Evolutionary conservation across 2,329 filamentous ascomycete species (phyloP).

Genomic region (Pseudogymnoascus sp.): DNA sequence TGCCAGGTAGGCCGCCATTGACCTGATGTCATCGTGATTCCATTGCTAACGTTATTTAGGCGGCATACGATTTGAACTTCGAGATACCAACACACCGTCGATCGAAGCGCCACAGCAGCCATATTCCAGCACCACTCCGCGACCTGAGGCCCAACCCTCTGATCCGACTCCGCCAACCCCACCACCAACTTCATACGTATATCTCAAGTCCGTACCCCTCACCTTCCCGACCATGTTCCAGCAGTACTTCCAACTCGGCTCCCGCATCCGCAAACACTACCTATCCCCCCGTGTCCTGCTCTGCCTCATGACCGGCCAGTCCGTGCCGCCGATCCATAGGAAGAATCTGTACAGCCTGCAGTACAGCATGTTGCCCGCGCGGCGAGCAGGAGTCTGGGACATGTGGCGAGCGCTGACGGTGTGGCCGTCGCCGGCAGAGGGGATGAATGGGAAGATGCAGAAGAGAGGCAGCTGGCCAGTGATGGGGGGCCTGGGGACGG

Average conservation of each 20-base stretch:
- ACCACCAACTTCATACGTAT: conserved; percentile 68
- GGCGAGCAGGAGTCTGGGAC: conserved; percentile 69
- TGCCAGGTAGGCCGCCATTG: conserved; percentile 56
- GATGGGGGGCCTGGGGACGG: conserved; percentile 11
- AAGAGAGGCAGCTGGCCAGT: conserved; percentile 5
- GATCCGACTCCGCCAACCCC: conserved; percentile 11
- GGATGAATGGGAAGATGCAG: conserved; percentile 9
- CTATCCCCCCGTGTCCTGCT: conserved; percentile 80
- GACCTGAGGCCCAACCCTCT: not conserved
- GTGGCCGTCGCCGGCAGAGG: not conserved
- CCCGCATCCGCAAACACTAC: conserved; percentile 91
- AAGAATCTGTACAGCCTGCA: conserved; percentile 93
- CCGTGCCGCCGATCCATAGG: conserved; percentile 89
- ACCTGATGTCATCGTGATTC: too few relatives aligned
- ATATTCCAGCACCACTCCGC: not conserved
- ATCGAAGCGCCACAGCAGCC: conserved; percentile 5
- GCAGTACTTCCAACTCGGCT: conserved; percentile 91
- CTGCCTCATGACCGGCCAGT: conserved; percentile 80
- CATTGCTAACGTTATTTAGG: conserved; percentile 34
- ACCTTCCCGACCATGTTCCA: conserved; percentile 91
- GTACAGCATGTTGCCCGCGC: conserved; percentile 92
- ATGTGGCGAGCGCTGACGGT: conserved; percentile 54
- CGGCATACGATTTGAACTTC: conserved; percentile 84
- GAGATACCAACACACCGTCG: conserved; percentile 51
- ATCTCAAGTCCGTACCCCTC: conserved; percentile 84